A percentile compares a stretch with the other conserved stretches of the same genome.
These are phyloP conservation scores for Anacardium occidentale DNA, from an alignment of 345 rosid species.

Conservation along the genomic window DNA sequence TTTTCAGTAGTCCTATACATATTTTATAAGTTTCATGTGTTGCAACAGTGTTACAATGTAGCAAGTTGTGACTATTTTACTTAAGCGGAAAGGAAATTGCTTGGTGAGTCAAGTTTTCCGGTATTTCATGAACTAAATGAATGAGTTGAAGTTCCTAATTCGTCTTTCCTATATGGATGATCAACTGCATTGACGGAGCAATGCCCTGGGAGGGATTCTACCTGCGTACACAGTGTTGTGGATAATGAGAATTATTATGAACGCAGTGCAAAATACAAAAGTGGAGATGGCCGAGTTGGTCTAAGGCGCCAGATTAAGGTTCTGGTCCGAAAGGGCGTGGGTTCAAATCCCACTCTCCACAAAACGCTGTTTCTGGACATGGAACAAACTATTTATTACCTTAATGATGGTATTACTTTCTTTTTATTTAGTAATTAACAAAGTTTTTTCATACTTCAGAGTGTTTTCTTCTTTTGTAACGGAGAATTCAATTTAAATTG, in stretches of 20 bases:
- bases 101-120: not conserved
- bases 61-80: not conserved
- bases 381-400: too few species aligned
- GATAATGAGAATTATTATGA: too few species aligned
- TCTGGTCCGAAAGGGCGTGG: slow-evolving; percentile 93
- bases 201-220: not conserved
- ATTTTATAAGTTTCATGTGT: not conserved
- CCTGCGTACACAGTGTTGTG: too few species aligned
- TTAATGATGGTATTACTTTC: too few species aligned
- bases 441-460: too few species aligned
- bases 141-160: not conserved
- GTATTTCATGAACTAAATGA: not conserved
- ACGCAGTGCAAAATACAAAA: too few species aligned
- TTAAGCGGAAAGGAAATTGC: not conserved
- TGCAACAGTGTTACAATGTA: not conserved
- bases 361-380: too few species aligned
- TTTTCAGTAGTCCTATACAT: not conserved
- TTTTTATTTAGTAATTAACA: too few species aligned
- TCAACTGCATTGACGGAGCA: too few species aligned
- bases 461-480: too few species aligned
- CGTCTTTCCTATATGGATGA: not conserved
- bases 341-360: slow-evolving; percentile 96
- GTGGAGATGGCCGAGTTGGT: slow-evolving; percentile 99
- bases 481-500: too few species aligned
- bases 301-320: slow-evolving; percentile 99